These are phyloP conservation scores for Kodamaea hsintzibuensis DNA, from an alignment of 805 yeast genomes.

Conservation along the genomic window DNA sequence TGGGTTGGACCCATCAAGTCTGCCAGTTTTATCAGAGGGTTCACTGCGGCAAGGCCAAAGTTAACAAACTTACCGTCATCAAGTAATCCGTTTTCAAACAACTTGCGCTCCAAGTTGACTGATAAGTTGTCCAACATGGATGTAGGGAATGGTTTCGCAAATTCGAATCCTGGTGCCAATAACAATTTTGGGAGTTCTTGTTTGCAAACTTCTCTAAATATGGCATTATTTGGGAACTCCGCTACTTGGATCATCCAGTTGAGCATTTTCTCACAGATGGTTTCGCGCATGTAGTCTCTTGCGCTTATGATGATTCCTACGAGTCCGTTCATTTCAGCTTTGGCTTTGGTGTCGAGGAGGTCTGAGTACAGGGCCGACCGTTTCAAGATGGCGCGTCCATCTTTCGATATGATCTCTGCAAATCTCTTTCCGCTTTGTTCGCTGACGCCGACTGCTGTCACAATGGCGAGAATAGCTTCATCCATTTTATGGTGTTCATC, in stretches of 20 bases:
- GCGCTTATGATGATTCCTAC: conserved; percentile 56
- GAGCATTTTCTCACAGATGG: conserved; percentile 45
- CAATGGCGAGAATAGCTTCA: conserved; percentile 52
- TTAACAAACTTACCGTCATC: conserved; percentile 28
- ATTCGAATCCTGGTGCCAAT: conserved; percentile 32
- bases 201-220: conserved; percentile 36
- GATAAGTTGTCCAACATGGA: conserved; percentile 20
- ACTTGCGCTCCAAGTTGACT: conserved; percentile 2
- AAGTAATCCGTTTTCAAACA: conserved; percentile 33
- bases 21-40: conserved; percentile 2
- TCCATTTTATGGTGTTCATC: conserved; percentile 70
- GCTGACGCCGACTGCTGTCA: conserved; percentile 28
- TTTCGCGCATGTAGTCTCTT: conserved; percentile 52
- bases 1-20: neutral
- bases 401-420: conserved; percentile 34
- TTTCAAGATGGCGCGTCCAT: conserved; percentile 52
- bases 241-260: conserved; percentile 51
- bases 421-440: conserved; percentile 25
- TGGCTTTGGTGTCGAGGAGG: conserved; percentile 13
- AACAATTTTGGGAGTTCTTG: conserved; percentile 45
- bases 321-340: conserved; percentile 46
- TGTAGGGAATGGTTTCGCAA: conserved; percentile 32
- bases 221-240: conserved; percentile 21
- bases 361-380: conserved; percentile 20
- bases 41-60: conserved; percentile 19